These are phyloP conservation scores for Boletus albobrunnescens DNA, from an alignment of 1,284 basidiomycete species.

Conservation along the genomic window DNA sequence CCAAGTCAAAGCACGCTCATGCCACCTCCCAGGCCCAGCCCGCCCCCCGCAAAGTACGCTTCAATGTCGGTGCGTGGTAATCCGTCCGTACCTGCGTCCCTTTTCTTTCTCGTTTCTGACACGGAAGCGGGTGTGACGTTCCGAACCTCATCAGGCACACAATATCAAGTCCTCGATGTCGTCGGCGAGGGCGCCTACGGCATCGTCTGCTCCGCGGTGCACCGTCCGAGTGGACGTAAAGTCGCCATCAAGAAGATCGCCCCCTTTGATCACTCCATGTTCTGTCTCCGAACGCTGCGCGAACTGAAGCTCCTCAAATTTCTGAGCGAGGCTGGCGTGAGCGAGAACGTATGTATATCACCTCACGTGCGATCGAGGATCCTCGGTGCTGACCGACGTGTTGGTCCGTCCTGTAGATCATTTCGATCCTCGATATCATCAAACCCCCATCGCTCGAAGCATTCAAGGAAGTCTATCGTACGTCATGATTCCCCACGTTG, in stretches of 20 bases:
- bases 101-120: background rate
- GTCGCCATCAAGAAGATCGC: conserved; percentile 91
- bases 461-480: conserved; percentile 91
- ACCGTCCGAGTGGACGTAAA: conserved; percentile 73
- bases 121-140: background rate
- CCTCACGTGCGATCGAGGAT: background rate
- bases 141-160: conserved; percentile 49
- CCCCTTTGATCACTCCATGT: conserved; percentile 92
- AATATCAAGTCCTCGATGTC: conserved; percentile 87
- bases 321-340: conserved; percentile 85
- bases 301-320: conserved; percentile 90
- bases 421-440: conserved; percentile 93
- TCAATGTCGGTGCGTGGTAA: conserved; percentile 79
- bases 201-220: conserved; percentile 86
- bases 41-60: conserved; percentile 83
- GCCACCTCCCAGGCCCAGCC: conserved; percentile 59
- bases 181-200: conserved; percentile 87
- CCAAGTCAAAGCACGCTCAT: conserved; percentile 60
- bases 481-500: conserved; percentile 33
- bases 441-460: conserved; percentile 83
- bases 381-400: conserved; percentile 1
- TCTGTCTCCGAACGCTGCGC: conserved; percentile 79
- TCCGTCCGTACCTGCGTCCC: background rate
- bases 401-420: conserved; percentile 59
- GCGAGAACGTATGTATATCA: conserved; percentile 74